A percentile compares a stretch with the other conserved stretches of the same genome.
Evolutionary conservation across 2,329 filamentous ascomycete genomes (phyloP).

Genomic region (Hansfordia pulvinata): DNA sequence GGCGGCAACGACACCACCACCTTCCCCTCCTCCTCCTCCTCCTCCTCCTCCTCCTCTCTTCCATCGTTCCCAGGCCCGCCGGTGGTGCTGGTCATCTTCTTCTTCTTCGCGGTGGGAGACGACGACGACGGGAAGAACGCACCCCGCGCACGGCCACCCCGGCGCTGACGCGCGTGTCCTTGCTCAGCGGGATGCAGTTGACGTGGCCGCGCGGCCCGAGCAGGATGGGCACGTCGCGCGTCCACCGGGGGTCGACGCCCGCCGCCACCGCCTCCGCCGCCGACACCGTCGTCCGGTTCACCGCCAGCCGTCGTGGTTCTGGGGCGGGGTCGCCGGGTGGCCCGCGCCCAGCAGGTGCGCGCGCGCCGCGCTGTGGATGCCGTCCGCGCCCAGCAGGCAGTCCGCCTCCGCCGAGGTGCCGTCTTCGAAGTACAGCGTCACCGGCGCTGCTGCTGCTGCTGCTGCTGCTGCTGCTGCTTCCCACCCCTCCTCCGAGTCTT

Average conservation of each 20-base stretch:
- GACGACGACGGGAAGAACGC: too few species aligned
- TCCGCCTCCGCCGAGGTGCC: constrained; percentile 8
- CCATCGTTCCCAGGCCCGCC: too few species aligned
- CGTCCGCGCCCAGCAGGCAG: constrained; percentile 20
- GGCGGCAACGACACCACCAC: too few species aligned
- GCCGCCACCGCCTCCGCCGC: constrained; percentile 1
- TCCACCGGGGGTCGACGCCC: constrained; percentile 15
- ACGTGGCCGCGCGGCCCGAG: constrained; percentile 17
- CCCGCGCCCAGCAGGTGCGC: constrained; percentile 14
- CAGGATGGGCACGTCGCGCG: constrained; percentile 17
- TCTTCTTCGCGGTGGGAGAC: too few species aligned
- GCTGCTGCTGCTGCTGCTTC: too few species aligned
- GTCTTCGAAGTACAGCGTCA: neutral
- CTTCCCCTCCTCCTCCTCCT: too few species aligned
- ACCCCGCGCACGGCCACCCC: constrained; percentile 17
- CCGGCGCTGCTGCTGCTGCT: neutral
- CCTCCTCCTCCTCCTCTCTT: too few species aligned
- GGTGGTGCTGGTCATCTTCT: too few species aligned
- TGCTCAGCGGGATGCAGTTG: constrained; percentile 19
- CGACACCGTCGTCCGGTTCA: too few species aligned
- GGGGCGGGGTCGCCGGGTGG: constrained; percentile 10
- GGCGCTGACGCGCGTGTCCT: constrained; percentile 17
- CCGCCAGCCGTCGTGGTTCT: neutral
- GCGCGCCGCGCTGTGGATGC: constrained; percentile 18
- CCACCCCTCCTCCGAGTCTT: too few species aligned